Evolutionary conservation across 495 filamentous ascomycete genomes (phyloP), one percentile per base, ranked within the genome.

Genomic region (Darksidea phi): DNA sequence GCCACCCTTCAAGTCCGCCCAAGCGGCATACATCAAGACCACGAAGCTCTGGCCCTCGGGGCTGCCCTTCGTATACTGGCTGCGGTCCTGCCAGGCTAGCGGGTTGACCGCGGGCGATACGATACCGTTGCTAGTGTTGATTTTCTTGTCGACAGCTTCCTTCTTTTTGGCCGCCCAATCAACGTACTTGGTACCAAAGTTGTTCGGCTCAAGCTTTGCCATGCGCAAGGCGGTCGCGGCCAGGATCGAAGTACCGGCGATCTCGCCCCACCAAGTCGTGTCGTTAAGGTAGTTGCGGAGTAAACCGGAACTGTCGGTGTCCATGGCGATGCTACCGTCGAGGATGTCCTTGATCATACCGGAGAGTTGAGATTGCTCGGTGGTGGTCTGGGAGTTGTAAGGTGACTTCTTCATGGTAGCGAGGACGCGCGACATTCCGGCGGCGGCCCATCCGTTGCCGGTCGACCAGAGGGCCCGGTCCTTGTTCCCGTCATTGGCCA

Each of bases 241-340:
- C 26, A 82, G 64, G 6, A 81, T 59, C 4, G 75, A 65, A 12
- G 80, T 82, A 24, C 80, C 80, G 0, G 80, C 75, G 0, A 79
- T 74, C 63, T 82, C 80, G 8, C 77, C 80, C 61, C 77, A 82
- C 80, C 79, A 82, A 20, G 51, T 71, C 10, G 66, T 59, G 45
- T 81, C 76, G 45, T 77, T 73, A 34, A 82, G 72, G 56, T 82
- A 82, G 60, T 82, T 82, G 7, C 77, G 69, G 17, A 81, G 66
- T 15, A 82, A 68, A 15, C 75, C 70, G 32, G 69, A 43, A 28
- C 5, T 67, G 54, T 77, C 70, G 15, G 10, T 38, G 26, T 77
- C 79, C 10, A 68, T 41, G 13, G 62, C 59, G 15, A 79, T 76
- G 7, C 74, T 77, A 4, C 71, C 77, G 50, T 81, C 76, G n/a